Conservation (phyloP, 257 asterid genomes). For the Solanum lycopersicoides region DNA sequence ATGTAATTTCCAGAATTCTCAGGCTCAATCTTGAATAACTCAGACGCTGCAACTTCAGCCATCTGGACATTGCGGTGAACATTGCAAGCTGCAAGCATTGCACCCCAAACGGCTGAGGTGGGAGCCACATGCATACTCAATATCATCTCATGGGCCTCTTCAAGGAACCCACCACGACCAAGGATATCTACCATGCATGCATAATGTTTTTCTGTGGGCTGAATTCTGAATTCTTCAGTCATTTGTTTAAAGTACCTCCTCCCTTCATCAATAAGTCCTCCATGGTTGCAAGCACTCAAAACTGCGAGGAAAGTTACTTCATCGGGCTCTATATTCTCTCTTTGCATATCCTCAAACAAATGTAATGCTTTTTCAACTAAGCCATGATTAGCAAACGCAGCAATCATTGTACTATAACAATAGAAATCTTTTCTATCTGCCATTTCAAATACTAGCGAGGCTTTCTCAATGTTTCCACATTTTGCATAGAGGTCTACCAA, state of each 20-base stretch:
- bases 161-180: conserved; percentile 3
- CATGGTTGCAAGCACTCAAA: conserved; percentile 5
- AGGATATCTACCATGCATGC: conserved; percentile 4
- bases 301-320: conserved; percentile 7
- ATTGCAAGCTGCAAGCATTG: conserved; percentile 2
- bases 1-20: conserved; percentile 4
- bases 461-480: conserved; percentile 1
- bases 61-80: conserved; percentile 2
- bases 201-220: neutral
- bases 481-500: neutral
- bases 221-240: conserved; percentile 1
- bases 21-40: conserved; percentile 8
- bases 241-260: conserved; percentile 5
- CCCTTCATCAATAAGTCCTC: neutral
- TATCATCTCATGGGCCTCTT: neutral
- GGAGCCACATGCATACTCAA: neutral
- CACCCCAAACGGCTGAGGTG: neutral
- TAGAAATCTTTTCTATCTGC: neutral
- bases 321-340: conserved; percentile 1
- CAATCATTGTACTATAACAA: conserved; percentile 6
- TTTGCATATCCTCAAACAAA: conserved; percentile 5
- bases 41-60: conserved; percentile 7
- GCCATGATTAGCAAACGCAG: conserved; percentile 5
- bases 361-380: neutral
- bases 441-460: neutral